Evolutionary conservation across 129 eudicot species (phyloP), one percentile per base, ranked within the genome.

Genomic region (Rutidosis leptorrhynchoides): DNA sequence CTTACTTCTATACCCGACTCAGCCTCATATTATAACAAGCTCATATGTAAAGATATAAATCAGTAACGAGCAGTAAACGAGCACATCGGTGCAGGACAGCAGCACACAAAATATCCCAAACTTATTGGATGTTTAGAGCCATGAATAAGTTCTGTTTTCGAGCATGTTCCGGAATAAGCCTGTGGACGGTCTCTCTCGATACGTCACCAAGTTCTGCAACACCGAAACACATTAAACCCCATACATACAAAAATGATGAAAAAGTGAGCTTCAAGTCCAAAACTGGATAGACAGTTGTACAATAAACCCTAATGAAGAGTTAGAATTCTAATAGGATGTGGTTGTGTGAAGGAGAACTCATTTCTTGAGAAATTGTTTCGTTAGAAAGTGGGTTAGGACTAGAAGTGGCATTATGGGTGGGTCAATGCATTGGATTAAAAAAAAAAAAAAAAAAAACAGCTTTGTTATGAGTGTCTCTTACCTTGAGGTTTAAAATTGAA

Each of bases 121-220:
- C 61, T 72, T 74, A 67, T 82, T 92, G 87, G 58, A 85, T 72
- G 73, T 88, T 80, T 72, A 93, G 80, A 53, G 99, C 99, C 99
- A 89, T 93, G 78, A 93, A 93, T 62, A 83, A 76, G 83, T 86
- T 93, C 73, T 93, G 99, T 77, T 82, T 86, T 46, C 95, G 85
- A 55, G 99, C 99, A 89, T 89, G 95, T 76, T 93, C 99, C 4
- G 99, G 99, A 33, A 93, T 81, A 63, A 93, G 95, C 72, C 87
- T 91, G 55, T 77, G 87, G 60, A 86, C 73, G 20, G 83, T 89
- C 54, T 93, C 99, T 33, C 83, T 71, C 15, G 96, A 84, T 27
- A 93, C 74, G 48, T 96, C 95, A 12, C 83, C 75, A 72, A 93
- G 93, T 82, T 93, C 99, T 93, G 86, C 52, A 25, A 72, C 16